phyloP scores from a whole-genome alignment of 495 filamentous ascomycete genomes.

The Cudoniella acicularis region DNA sequence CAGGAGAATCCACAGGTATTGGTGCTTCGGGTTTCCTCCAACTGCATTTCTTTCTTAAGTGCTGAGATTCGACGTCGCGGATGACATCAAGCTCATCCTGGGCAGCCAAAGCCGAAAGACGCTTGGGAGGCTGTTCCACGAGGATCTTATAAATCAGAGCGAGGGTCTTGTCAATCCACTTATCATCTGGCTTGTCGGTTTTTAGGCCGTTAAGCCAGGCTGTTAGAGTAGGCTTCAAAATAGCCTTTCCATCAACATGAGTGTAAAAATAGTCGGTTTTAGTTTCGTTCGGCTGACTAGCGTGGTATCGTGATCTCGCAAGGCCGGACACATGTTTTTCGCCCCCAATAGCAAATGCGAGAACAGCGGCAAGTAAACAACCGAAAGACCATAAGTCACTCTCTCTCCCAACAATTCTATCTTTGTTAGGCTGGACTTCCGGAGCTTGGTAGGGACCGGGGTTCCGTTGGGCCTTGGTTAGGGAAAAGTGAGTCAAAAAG shows the following conservation, averaged over 20 bases:
- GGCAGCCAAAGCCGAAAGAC: background rate
- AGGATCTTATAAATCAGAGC: slow-evolving; percentile 7
- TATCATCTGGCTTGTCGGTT: background rate
- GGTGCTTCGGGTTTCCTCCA: background rate
- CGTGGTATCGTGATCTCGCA: background rate
- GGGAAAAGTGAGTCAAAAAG: slow-evolving; percentile 6
- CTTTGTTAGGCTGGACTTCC: background rate
- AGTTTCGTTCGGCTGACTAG: background rate
- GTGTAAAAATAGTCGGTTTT: slow-evolving; percentile 12
- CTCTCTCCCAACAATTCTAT: slow-evolving; percentile 5
- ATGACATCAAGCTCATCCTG: background rate
- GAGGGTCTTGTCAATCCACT: slow-evolving; percentile 5
- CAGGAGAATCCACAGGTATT: too few relatives aligned
- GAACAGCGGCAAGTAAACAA: slow-evolving; percentile 7
- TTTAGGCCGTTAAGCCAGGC: background rate
- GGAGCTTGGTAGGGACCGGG: slow-evolving; percentile 11
- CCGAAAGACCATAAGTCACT: slow-evolving; percentile 15
- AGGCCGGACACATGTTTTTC: background rate
- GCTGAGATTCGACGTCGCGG: background rate
- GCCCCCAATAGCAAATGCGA: slow-evolving; percentile 9
- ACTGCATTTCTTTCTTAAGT: background rate
- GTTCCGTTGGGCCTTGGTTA: background rate
- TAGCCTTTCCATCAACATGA: background rate
- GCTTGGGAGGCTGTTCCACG: background rate
- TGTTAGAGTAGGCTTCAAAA: background rate